Percentiles rank a stretch among this genome's conserved stretches.
Conservation (phyloP, 495 filamentous ascomycete species). For the Lophiostoma macrostomum region DNA sequence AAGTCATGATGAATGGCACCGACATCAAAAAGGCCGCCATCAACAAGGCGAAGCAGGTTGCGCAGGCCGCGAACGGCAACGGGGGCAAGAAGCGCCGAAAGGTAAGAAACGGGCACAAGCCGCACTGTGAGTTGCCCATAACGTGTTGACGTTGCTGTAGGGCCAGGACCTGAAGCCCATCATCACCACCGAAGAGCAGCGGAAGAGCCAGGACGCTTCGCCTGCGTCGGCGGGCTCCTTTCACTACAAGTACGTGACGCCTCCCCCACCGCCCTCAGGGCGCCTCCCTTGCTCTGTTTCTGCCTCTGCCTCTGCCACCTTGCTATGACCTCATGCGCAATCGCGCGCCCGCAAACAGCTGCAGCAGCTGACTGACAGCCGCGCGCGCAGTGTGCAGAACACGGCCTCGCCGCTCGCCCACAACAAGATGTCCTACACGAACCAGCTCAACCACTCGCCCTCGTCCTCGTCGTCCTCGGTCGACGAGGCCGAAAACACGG, state of each 20-base stretch:
- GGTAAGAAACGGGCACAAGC: too few relatives aligned
- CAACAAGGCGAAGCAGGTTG: slow-evolving; percentile 71
- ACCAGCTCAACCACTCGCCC: slow-evolving; percentile 66
- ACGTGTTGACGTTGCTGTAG: too few relatives aligned
- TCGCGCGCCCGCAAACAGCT: slow-evolving; percentile 11
- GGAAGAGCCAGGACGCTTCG: slow-evolving; percentile 43
- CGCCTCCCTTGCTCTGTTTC: neutral
- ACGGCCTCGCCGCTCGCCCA: slow-evolving; percentile 48
- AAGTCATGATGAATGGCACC: slow-evolving; percentile 66
- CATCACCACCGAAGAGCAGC: slow-evolving; percentile 40
- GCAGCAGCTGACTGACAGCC: neutral
- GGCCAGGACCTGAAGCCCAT: slow-evolving; percentile 44
- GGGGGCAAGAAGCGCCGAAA: slow-evolving; percentile 44
- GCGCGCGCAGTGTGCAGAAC: slow-evolving; percentile 37
- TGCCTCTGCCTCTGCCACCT: neutral
- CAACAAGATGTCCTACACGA: slow-evolving; percentile 48
- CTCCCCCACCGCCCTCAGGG: neutral
- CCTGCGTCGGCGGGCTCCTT: slow-evolving; percentile 33
- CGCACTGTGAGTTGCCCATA: too few relatives aligned
- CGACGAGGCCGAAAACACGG: slow-evolving; percentile 78
- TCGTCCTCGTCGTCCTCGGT: slow-evolving; percentile 78
- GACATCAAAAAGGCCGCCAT: slow-evolving; percentile 70
- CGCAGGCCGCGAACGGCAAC: slow-evolving; percentile 43
- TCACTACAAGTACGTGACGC: slow-evolving; percentile 32
- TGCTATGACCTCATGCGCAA: neutral